Evolutionary conservation across 2,329 filamentous ascomycete species (phyloP), one percentile per base, ranked within the genome.

Genomic region (Diplodia corticola): DNA sequence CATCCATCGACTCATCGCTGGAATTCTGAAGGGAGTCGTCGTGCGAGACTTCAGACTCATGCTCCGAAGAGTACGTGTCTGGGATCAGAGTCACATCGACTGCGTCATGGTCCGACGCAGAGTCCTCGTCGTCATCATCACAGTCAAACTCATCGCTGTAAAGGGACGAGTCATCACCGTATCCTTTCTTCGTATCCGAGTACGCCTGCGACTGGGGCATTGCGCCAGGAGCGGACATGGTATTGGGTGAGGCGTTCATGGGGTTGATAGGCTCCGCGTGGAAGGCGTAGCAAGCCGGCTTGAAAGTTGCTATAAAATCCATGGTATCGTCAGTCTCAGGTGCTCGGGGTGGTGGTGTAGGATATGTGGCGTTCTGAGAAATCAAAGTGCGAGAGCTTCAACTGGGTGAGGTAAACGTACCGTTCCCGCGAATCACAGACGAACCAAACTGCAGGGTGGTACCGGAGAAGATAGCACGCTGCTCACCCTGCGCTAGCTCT

Each of bases 371-470:
- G 44, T 33, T n/a, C 15, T 20, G 10, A 20, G 3, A 37, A 13
- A n/a, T 61, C 22, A 28, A 40, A 48, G 40, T 48, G 24, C 15
- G 20, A 48, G 24, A 28, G 22, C 40, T 28, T 22, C 15, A 37
- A 28, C 5, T 24, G 20, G 44, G 64, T 28, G 53, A 37, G n/a
- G n/a, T 63, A 53, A 51, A 49, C 64, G 33, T 63, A 66, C 64
- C 55, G 24, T 51, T 48, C 5, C 64, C 64, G n/a, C 57, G 64
- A 63, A 73, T 73, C 2, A 80, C 75, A 53, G 77, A 71, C 17
- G 69, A 65, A 30, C 78, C 77, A 57, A 80, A 77, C 69, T 76
- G 75, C 28, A 80, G 61, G 17, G 69, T 61, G 61, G 78, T 77
- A 3, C 77, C 77, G 57, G 70, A 71, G 17, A 67, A 68, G 49